Evolutionary conservation across 139 green algal genomes (phyloP).

Genomic region (Microglena sp.): DNA sequence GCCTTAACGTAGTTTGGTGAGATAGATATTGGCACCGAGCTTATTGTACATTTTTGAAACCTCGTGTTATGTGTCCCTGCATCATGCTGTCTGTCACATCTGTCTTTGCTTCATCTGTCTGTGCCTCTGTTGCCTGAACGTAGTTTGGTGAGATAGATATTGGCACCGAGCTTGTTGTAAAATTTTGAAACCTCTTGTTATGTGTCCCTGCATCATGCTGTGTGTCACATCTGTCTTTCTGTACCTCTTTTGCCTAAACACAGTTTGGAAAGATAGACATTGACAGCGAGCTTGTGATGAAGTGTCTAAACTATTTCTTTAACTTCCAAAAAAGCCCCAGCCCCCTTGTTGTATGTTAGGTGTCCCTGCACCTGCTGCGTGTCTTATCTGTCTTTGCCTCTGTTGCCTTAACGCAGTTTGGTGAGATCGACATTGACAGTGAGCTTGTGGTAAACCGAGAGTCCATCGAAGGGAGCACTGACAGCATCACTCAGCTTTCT

Average conservation of each 20-base stretch:
- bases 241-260: neutral
- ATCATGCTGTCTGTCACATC: neutral
- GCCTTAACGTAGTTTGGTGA: neutral
- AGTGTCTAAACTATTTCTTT: conserved; percentile 26
- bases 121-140: neutral
- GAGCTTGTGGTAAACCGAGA: conserved; percentile 51
- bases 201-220: neutral
- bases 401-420: conserved; percentile 64
- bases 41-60: neutral
- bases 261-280: conserved; percentile 98
- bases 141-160: neutral
- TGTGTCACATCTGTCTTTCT: neutral
- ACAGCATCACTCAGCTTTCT: conserved; percentile 82
- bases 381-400: neutral
- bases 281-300: conserved; percentile 69
- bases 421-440: conserved; percentile 93
- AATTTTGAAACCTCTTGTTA: neutral
- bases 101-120: neutral
- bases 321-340: neutral
- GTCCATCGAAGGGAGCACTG: conserved; percentile 35
- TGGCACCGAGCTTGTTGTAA: neutral
- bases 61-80: neutral
- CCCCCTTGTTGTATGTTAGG: neutral
- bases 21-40: neutral
- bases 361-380: neutral